Evolutionary conservation across 306 rosid species (phyloP), one percentile per base, ranked within the genome.

Genomic region (Castanea crenata): DNA sequence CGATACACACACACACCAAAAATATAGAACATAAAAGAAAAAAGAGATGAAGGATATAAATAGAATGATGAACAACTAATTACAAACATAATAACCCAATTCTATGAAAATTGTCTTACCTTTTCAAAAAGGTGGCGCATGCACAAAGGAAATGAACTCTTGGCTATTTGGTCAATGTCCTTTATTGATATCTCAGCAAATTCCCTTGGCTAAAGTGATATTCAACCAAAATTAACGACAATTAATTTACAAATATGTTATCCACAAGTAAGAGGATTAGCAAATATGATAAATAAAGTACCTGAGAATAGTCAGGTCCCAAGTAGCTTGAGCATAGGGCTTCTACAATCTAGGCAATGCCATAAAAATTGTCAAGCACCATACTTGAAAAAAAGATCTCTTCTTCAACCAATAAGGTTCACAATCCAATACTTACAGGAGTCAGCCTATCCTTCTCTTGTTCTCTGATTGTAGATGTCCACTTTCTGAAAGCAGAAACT

Each of bases 251-350:
- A 49, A 7, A 23, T 21, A 75, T 32, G 29, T 55, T 65, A 75
- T 31, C 68, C 27, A 19, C 38, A 65, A 73, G 63, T 71, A 63
- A 46, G 56, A 57, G 25, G 65, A 78, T 62, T 54, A 71, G 72
- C 73, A 19, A 64, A 77, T 62, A 58, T 68, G 20, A 6, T 41
- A 20, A 73, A 81, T 78, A 64, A 88, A 67, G 67, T 89, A 95
- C 99, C 97, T 91, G 90, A 74, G 96, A 89, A 85, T 85, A 91
- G 84, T 93, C 98, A 62, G 98, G 96, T 73, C 98, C 99, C 79
- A 95, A 70, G 86, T 95, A 95, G 84, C 97, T 95, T 74, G 98
- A 80, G 75, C 87, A 76, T 68, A 95, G 86, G 58, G 94, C 90
- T 84, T 93, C 99, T 78, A 95, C 99, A 82, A 95, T 95, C 99